Evolutionary conservation across 2,329 filamentous ascomycete species (phyloP), one percentile per base, ranked within the genome.

Genomic region (Talaromyces sp.): DNA sequence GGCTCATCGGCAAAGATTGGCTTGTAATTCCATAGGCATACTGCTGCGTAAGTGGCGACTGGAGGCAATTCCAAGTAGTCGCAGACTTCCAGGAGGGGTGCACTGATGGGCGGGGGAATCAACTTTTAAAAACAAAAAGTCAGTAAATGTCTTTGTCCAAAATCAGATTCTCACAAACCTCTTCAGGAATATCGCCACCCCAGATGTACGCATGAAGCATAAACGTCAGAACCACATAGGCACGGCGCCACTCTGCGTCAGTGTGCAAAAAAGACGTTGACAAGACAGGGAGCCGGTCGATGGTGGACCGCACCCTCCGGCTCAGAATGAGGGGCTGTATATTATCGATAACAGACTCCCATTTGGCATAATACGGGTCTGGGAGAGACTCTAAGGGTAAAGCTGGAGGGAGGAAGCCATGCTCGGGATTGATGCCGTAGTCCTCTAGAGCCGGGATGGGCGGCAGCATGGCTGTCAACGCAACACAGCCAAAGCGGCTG

Each of bases 1-100:
- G 85, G 84, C 74, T 97, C 93, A 64, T 91, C 86, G 62, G 86
- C 78, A 71, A 98, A 97, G 58, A 98, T 84, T 0, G 93, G 91
- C 75, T 93, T 93, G 82, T 92, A 98, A 77, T 99, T 99, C 95
- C 95, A 99, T 27, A 99, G 82, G 66, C 91, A 93, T 4, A 97
- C 82, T 8, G 89, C 91, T 7, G 95, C 91, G 73, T 97, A 99
- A 19, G 93, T 97, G 54, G 93, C 95, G 29, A 99, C 93, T 1
- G 93, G 90, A 7, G 91, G 93, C 27, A 99, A 81, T 70, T 98
- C 90, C 19, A 99, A 84, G 63, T 86, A 86, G 51, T 84, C 80
- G 67, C 90, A 93, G 53, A 96, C 84, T 65, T 87, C 79, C 56
- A 96, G 81, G 65, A 98, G 84, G 0, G 95, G 95, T 31, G 93